Percentiles rank a stretch among this genome's conserved stretches.
Conservation (phyloP, 768 basidiomycete species). For the Boletus sensibilis region DNA sequence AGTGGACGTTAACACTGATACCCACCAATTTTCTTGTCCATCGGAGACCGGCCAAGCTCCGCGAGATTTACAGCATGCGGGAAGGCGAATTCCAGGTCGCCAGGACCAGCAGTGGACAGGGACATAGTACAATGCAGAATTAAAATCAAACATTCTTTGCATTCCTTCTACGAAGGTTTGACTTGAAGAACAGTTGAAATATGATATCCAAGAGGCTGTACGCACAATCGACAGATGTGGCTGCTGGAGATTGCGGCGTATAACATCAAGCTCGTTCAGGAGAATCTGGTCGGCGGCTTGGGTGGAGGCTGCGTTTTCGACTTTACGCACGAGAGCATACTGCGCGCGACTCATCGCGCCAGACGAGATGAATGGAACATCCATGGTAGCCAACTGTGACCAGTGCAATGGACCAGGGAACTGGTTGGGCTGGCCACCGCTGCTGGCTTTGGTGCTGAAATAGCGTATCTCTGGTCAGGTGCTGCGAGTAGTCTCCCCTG, state of each 20-base stretch:
- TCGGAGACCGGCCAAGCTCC: conserved; percentile 58
- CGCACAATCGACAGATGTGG: conserved; percentile 55
- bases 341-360: conserved; percentile 75
- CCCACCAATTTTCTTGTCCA: conserved; percentile 68
- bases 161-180: conserved; percentile 47
- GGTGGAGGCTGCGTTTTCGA: conserved; percentile 59
- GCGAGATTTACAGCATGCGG: conserved; percentile 76
- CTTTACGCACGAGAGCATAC: conserved; percentile 70
- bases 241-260: conserved; percentile 53
- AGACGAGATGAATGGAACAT: conserved; percentile 77
- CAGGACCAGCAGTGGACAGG: conserved; percentile 39
- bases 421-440: background rate
- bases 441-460: conserved; percentile 3
- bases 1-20: background rate
- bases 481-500: background rate
- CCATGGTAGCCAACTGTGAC: conserved; percentile 45
- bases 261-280: conserved; percentile 53
- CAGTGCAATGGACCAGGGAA: background rate
- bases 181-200: conserved; percentile 6
- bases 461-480: conserved; percentile 19
- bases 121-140: conserved; percentile 68
- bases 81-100: conserved; percentile 68
- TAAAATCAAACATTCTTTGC: conserved; percentile 65
- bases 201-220: conserved; percentile 16
- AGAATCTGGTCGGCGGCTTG: conserved; percentile 63